Evolutionary conservation across 2,329 filamentous ascomycete species (phyloP).

Genomic region (Beauveria sp.): DNA sequence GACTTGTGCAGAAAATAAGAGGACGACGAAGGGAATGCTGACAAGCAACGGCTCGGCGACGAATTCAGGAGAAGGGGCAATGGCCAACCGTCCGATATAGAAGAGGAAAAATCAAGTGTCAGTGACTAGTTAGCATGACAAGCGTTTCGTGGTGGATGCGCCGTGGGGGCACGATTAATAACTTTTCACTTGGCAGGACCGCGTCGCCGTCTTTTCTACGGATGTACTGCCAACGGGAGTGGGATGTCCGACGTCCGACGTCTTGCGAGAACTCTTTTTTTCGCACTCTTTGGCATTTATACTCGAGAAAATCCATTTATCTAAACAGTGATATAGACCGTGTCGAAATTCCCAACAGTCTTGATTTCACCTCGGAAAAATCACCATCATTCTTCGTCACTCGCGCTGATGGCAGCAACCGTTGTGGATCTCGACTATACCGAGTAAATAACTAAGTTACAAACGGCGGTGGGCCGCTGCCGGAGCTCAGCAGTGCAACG

Average conservation of each 20-base stretch:
- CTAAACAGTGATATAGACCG: too few relatives aligned
- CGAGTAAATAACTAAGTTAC: background rate
- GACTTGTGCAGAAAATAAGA: too few relatives aligned
- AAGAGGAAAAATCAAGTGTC: background rate
- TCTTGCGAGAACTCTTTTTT: too few relatives aligned
- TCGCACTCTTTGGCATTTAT: too few relatives aligned
- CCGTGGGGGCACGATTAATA: background rate
- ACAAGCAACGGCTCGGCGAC: background rate
- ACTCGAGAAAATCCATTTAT: too few relatives aligned
- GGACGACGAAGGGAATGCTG: too few relatives aligned
- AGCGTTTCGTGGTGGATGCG: background rate
- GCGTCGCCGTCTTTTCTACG: background rate
- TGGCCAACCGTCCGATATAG: background rate
- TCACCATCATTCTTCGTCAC: background rate
- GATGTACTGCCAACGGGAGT: background rate
- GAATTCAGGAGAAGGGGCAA: background rate
- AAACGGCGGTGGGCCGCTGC: background rate
- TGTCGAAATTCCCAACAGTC: too few relatives aligned
- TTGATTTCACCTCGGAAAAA: too few relatives aligned
- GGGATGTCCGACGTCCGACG: background rate
- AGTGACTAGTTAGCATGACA: background rate
- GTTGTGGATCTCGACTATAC: background rate
- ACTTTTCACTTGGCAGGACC: background rate
- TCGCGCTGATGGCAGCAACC: background rate
- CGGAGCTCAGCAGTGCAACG: background rate